Evolutionary conservation across 2,329 filamentous ascomycete species (phyloP).

Genomic region (Fusarium tricinctum): DNA sequence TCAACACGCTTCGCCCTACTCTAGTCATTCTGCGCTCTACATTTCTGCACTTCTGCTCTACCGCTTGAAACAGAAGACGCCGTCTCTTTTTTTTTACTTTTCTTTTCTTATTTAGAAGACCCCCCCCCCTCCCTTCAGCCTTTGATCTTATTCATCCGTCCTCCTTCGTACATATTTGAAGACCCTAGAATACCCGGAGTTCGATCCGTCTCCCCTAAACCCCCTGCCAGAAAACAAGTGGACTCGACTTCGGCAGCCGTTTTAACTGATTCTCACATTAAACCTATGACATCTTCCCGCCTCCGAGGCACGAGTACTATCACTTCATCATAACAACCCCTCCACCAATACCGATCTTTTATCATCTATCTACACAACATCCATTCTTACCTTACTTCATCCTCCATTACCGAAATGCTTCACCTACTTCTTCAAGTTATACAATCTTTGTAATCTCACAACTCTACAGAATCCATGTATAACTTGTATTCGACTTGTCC

Average conservation of each 20-base stretch:
- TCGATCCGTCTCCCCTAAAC: constrained; percentile 27
- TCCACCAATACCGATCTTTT: constrained; percentile 16
- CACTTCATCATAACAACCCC: constrained; percentile 27
- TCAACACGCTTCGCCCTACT: constrained; percentile 11
- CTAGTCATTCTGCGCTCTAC: background rate
- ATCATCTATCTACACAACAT: constrained; percentile 2
- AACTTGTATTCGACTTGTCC: constrained; percentile 36
- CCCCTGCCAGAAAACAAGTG: constrained; percentile 34
- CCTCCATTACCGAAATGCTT: constrained; percentile 26
- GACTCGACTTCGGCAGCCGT: constrained; percentile 31
- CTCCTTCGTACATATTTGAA: constrained; percentile 8
- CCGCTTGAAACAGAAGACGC: constrained; percentile 19
- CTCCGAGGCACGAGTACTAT: constrained; percentile 7
- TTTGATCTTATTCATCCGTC: constrained; percentile 8
- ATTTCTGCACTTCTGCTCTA: background rate
- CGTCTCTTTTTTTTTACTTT: constrained; percentile 3
- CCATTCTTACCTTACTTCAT: background rate
- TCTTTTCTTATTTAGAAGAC: constrained; percentile 21
- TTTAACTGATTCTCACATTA: constrained; percentile 24
- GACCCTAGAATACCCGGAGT: constrained; percentile 5
- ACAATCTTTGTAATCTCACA: constrained; percentile 33
- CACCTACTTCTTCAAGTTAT: background rate
- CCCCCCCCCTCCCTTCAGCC: constrained; percentile 20
- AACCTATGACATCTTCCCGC: constrained; percentile 38
- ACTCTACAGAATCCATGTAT: constrained; percentile 42